These are phyloP conservation scores for Glycine tomentella DNA, from an alignment of 306 rosid genomes.

Conservation along the genomic window DNA sequence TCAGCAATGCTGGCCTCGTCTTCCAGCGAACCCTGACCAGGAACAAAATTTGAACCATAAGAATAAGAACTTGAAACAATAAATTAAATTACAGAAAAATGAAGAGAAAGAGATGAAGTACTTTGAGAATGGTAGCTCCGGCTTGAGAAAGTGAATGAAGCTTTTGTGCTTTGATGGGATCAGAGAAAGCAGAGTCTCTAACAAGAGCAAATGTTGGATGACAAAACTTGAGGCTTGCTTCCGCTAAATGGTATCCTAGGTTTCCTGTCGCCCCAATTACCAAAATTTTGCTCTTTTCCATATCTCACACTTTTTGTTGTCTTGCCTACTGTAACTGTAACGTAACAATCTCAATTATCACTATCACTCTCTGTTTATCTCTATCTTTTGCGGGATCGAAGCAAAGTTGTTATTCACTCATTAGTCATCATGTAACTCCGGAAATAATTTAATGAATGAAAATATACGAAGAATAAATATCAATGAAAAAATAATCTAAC, in stretches of 20 bases:
- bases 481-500: too few relatives aligned
- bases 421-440: too few relatives aligned
- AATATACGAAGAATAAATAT: too few relatives aligned
- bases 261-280: slow-evolving; percentile 74
- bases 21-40: slow-evolving; percentile 65
- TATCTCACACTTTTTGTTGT: not conserved
- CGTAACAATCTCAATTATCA: too few relatives aligned
- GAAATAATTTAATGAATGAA: too few relatives aligned
- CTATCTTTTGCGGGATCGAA: too few relatives aligned
- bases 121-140: slow-evolving; percentile 70
- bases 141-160: slow-evolving; percentile 65
- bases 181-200: slow-evolving; percentile 67
- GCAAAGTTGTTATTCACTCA: too few relatives aligned
- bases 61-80: not conserved
- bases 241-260: slow-evolving; percentile 67
- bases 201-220: slow-evolving; percentile 83
- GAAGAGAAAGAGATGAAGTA: slow-evolving; percentile 8
- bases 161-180: slow-evolving; percentile 56
- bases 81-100: not conserved
- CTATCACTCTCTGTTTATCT: too few relatives aligned
- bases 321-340: too few relatives aligned
- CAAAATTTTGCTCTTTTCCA: slow-evolving; percentile 68
- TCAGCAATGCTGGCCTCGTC: slow-evolving; percentile 73
- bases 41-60: not conserved
- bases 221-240: slow-evolving; percentile 60